These are phyloP conservation scores for Dentipellis fragilis DNA, from an alignment of 768 basidiomycete species.

Conservation along the genomic window DNA sequence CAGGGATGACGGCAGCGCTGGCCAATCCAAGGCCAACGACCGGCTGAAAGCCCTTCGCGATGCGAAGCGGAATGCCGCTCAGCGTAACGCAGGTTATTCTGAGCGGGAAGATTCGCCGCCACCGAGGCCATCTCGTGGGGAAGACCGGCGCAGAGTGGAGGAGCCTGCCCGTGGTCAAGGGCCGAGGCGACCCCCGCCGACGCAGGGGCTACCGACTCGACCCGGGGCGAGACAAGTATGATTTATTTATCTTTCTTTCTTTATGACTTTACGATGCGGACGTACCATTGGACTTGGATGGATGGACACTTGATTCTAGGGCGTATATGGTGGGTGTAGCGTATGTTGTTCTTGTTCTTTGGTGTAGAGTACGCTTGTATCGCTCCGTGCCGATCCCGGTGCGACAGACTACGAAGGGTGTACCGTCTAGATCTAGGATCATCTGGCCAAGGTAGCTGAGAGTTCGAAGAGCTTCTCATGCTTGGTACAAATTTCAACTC, in stretches of 20 bases:
- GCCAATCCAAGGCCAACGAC: conserved; percentile 30
- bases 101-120: neutral
- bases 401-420: no score
- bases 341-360: neutral
- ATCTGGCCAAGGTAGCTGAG: no score
- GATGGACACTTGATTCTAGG: no score
- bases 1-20: conserved; percentile 13
- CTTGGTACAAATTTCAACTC: no score
- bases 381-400: no score
- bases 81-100: neutral
- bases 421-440: no score
- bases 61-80: conserved; percentile 29
- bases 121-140: neutral
- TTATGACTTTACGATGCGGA: no score
- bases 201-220: neutral
- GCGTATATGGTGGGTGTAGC: neutral
- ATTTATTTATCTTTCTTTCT: neutral
- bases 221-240: neutral
- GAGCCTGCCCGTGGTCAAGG: neutral
- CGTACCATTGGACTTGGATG: no score
- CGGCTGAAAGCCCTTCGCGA: conserved; percentile 43
- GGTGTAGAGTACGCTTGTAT: no score
- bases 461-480: no score
- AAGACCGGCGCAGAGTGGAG: neutral
- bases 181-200: neutral